These are phyloP conservation scores for Gardenia jasminoides DNA, from an alignment of 257 asterid species.

Conservation along the genomic window DNA sequence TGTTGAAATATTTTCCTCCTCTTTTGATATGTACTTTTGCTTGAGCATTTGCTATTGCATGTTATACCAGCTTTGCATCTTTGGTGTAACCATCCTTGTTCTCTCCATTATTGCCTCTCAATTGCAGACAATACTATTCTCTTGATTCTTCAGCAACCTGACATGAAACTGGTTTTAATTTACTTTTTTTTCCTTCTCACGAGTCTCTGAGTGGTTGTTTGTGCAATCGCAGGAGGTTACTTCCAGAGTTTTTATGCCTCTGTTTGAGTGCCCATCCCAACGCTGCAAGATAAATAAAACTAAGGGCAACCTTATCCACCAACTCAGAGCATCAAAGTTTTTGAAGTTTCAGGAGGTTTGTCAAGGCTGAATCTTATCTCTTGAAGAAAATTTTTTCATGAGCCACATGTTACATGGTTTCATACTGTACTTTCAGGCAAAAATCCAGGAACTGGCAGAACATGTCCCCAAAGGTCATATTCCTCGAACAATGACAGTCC, in stretches of 20 bases:
- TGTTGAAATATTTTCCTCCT: neutral
- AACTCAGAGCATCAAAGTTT: conserved; percentile 91
- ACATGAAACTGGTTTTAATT: neutral
- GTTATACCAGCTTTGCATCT: neutral
- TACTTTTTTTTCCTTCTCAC: neutral
- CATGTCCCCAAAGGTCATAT: conserved; percentile 99
- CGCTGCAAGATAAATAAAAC: conserved; percentile 63
- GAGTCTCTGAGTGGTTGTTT: neutral
- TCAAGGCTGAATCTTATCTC: conserved; percentile 13
- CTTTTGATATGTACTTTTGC: neutral
- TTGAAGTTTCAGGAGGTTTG: conserved; percentile 95
- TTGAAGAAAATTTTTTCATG: neutral
- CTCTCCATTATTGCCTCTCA: neutral
- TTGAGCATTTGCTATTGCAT: neutral
- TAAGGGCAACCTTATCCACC: conserved; percentile 88
- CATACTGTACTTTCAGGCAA: conserved; percentile 62
- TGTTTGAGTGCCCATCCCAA: conserved; percentile 78
- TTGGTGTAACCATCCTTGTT: neutral
- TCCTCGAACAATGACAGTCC: conserved; percentile 93
- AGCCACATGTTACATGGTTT: neutral
- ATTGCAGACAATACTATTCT: too few species aligned
- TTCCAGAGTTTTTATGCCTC: conserved; percentile 86
- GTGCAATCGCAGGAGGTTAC: conserved; percentile 73
- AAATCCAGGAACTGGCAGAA: conserved; percentile 91
- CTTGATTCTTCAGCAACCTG: neutral